A percentile compares a stretch with the other conserved stretches of the same genome.
phyloP scores from a whole-genome alignment of 2,329 filamentous ascomycete species.

The Phaeosphaeriaceae sp. region DNA sequence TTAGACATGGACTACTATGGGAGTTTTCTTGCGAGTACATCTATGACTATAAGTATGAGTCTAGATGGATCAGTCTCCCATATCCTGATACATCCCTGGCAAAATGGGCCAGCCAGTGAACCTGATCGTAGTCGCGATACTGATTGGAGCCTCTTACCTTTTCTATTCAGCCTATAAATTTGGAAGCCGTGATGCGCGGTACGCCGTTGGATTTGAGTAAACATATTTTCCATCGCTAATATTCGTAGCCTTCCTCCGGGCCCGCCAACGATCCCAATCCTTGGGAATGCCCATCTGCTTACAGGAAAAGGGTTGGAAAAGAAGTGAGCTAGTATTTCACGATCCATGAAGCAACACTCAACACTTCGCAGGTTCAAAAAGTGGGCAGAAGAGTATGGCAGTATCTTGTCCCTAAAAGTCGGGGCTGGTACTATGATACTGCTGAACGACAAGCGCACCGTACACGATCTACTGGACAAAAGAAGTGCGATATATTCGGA shows the following conservation, averaged over 20 bases:
- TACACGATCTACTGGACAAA: not conserved
- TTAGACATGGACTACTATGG: not conserved
- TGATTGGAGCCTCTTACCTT: not conserved
- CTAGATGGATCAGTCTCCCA: not conserved
- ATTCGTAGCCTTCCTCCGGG: not conserved
- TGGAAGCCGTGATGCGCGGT: not conserved
- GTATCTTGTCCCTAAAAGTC: not conserved
- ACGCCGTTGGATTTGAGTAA: not conserved
- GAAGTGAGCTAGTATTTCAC: not conserved
- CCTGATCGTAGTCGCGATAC: not conserved
- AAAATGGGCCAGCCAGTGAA: not conserved
- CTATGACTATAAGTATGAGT: not conserved
- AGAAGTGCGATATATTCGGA: not conserved
- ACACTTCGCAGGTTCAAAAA: not conserved
- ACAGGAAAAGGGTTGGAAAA: not conserved
- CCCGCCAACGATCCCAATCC: not conserved
- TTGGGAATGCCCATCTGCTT: not conserved
- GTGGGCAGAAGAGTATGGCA: not conserved
- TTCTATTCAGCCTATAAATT: not conserved
- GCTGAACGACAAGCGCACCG: not conserved
- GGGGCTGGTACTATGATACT: not conserved
- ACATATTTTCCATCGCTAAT: not conserved
- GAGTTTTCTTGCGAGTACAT: not conserved
- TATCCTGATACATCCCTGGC: not conserved
- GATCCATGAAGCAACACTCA: not conserved